Percentiles rank a stretch among this genome's conserved stretches.
These are phyloP conservation scores for Paraphoma chrysanthemicola DNA, from an alignment of 2,329 filamentous ascomycete genomes.

Conservation along the genomic window DNA sequence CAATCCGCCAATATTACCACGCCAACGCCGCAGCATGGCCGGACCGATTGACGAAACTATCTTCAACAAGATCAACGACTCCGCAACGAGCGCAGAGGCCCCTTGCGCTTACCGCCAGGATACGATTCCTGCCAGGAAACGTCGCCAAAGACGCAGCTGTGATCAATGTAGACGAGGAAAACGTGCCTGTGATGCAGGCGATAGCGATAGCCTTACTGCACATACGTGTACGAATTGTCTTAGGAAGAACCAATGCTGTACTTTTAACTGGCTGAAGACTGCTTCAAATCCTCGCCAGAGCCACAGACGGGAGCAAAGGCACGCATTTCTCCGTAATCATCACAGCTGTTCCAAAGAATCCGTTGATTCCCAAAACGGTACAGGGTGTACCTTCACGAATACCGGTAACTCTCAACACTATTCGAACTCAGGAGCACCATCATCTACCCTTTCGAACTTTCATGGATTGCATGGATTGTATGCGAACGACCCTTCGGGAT, in stretches of 20 bases:
- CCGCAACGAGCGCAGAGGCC: not conserved
- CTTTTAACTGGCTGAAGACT: constrained; percentile 51
- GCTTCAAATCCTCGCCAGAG: constrained; percentile 6
- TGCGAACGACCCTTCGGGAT: no score
- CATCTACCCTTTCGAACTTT: no score
- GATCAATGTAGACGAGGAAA: constrained; percentile 55
- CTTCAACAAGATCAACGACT: not conserved
- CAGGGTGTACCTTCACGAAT: no score
- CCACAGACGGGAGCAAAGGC: not conserved
- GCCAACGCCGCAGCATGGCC: no score
- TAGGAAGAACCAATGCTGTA: constrained; percentile 53
- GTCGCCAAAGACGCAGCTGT: constrained; percentile 44
- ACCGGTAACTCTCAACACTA: no score
- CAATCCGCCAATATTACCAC: no score
- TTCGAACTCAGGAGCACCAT: no score
- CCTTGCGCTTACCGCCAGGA: not conserved
- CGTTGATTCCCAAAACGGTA: no score
- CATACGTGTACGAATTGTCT: constrained; percentile 50
- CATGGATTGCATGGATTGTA: no score
- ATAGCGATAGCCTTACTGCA: constrained; percentile 30
- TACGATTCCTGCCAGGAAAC: not conserved
- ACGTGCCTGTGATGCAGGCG: constrained; percentile 51
- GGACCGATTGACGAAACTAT: not conserved
- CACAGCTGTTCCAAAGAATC: not conserved
- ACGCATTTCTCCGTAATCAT: not conserved